Percentiles rank a stretch among this genome's conserved stretches.
Evolutionary conservation across 306 rosid genomes (phyloP).

Genomic region (Quercus cerris): DNA sequence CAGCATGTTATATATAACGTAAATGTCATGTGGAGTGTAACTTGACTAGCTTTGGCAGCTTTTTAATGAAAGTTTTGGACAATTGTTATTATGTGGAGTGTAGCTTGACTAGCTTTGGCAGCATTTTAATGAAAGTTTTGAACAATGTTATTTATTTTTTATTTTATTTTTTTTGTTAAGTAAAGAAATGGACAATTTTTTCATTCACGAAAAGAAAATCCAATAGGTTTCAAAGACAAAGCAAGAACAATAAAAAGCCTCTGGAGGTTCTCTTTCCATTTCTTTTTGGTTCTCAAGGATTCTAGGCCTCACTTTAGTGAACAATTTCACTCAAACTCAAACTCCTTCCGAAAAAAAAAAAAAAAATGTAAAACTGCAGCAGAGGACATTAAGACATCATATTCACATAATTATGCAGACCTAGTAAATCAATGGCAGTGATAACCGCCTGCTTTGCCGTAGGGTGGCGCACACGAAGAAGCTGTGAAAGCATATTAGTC

Average conservation of each 20-base stretch:
- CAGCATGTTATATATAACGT: neutral
- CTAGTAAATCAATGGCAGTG: conserved; percentile 91
- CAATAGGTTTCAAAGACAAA: neutral
- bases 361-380: neutral
- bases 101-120: too few species aligned
- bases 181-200: neutral
- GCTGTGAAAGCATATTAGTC: conserved; percentile 83
- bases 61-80: neutral
- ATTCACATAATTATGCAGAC: conserved; percentile 33
- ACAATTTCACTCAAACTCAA: neutral
- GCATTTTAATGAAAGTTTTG: too few species aligned
- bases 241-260: neutral
- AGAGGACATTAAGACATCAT: neutral
- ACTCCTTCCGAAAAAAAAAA: neutral
- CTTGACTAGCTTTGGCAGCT: neutral
- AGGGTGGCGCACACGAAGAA: conserved; percentile 82
- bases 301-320: neutral
- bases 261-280: neutral
- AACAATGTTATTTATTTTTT: too few species aligned
- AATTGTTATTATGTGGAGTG: too few species aligned
- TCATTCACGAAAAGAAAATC: neutral
- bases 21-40: neutral
- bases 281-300: neutral
- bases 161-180: too few species aligned
- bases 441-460: conserved; percentile 96